Percentiles rank a stretch among this genome's conserved stretches.
Evolutionary conservation across 257 asterid genomes (phyloP).

Genomic region (Anisodus acutangulus): DNA sequence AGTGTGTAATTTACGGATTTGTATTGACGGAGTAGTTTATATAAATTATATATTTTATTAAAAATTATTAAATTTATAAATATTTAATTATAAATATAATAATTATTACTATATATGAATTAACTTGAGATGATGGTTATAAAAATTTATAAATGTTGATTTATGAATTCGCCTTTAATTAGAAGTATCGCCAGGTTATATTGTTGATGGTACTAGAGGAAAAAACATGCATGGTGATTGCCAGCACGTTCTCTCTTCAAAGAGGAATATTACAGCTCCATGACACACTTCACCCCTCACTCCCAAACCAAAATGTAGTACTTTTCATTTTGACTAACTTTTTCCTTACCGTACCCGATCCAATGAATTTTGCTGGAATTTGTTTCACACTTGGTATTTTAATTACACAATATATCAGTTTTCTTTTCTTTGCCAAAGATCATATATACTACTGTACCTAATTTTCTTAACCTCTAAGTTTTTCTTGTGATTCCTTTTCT

Average conservation of each 20-base stretch:
- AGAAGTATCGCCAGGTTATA: neutral
- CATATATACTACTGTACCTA: neutral
- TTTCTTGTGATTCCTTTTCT: neutral
- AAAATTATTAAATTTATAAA: no score
- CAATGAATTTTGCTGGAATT: neutral
- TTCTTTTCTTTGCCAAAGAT: neutral
- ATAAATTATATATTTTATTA: no score
- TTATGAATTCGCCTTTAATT: neutral
- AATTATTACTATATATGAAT: no score
- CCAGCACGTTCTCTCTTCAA: conserved; percentile 15
- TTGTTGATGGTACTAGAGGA: neutral
- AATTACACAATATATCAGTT: neutral
- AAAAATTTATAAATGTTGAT: neutral
- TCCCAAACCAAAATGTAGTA: neutral
- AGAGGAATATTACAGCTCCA: conserved; percentile 18
- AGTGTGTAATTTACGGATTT: no score
- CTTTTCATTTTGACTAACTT: neutral
- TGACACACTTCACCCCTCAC: neutral
- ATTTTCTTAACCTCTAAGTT: conserved; percentile 18
- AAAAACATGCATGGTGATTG: neutral
- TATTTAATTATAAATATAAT: no score
- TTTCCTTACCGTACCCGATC: neutral
- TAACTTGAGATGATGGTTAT: no score
- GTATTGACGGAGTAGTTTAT: no score
- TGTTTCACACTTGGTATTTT: neutral